Evolutionary conservation across 225 moss, liverwort and hornwort species (phyloP), one percentile per base, ranked within the genome.

Genomic region (Pseudoscleropodium purum): DNA sequence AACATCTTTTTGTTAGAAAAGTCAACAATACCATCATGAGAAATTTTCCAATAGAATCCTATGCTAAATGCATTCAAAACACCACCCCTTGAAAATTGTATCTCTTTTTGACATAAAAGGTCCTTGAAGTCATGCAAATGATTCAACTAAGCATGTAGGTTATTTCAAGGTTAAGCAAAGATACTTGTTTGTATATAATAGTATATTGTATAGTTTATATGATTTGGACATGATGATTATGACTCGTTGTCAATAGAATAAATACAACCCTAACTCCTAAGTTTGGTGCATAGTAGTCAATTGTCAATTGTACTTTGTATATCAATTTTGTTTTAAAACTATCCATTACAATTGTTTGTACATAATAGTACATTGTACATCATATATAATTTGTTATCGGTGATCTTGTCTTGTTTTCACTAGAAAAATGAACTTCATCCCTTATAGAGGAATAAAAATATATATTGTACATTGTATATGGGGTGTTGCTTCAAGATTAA

Each of bases 181-280:
- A 43, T 3, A 75, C 4, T 31, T 19, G 4, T 33, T 33, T 75
- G 13, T 20, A 76, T 3, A 33, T 45, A 31, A 49, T 20, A 75
- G 7, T 7, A 20, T 7, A 75, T 33, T 49, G 20, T 13, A 30
- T 0, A 20, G 4, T 75, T 75, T 75, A 45, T 13, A 33, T 19
- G 33, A 76, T 76, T 75, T 5, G 0, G 5, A 49, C 6, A 19
- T 49, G 8, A 18, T 47, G 13, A 49, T 30, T 4, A 2, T 47
- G 2, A 19, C 31, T 31, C 0, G 0, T 29, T 31, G 4, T 75
- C 3, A 11, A 0, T 31, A 45, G 31, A 31, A 47, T 47, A 45
- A 20, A 49, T 31, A 49, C 11, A 13, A 20, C 2, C 19, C 18
- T 31, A 18, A 5, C 5, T 13, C 20, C 3, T 20, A 33, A 26